Evolutionary conservation across 805 yeast species (phyloP).

Genomic region (Saturnispora saitoi): DNA sequence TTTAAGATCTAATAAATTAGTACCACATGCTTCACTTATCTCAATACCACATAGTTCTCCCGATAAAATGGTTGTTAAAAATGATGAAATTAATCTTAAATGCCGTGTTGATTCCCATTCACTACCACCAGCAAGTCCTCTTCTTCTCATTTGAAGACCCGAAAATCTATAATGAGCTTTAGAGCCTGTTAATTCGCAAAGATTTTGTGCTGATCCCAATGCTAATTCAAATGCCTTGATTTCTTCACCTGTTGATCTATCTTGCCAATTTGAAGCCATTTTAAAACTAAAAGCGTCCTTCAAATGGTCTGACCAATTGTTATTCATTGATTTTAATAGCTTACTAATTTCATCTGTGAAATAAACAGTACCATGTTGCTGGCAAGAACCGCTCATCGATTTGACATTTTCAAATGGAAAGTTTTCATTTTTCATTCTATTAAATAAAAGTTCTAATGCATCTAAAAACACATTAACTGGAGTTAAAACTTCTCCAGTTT

Average conservation of each 20-base stretch:
- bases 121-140: constrained; percentile 44
- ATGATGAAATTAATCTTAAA: constrained; percentile 71
- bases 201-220: constrained; percentile 48
- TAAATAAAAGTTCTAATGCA: constrained; percentile 60
- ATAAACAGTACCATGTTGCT: constrained; percentile 86
- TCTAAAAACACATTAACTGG: constrained; percentile 91
- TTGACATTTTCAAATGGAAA: constrained; percentile 54
- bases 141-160: constrained; percentile 81
- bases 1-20: constrained; percentile 76
- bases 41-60: constrained; percentile 62
- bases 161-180: constrained; percentile 85
- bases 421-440: constrained; percentile 36
- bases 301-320: constrained; percentile 35
- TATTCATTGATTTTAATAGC: constrained; percentile 32
- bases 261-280: constrained; percentile 90
- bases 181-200: constrained; percentile 73
- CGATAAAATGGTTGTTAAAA: constrained; percentile 60
- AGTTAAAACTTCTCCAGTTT: constrained; percentile 54
- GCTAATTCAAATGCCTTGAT: constrained; percentile 49
- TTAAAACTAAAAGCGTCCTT: constrained; percentile 49
- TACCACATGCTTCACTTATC: constrained; percentile 86
- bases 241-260: constrained; percentile 75
- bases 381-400: constrained; percentile 79
- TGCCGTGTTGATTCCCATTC: constrained; percentile 48
- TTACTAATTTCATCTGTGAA: constrained; percentile 49